These are phyloP conservation scores for Hyphopichia burtonii DNA, from an alignment of 1,139 yeast species.

Conservation along the genomic window DNA sequence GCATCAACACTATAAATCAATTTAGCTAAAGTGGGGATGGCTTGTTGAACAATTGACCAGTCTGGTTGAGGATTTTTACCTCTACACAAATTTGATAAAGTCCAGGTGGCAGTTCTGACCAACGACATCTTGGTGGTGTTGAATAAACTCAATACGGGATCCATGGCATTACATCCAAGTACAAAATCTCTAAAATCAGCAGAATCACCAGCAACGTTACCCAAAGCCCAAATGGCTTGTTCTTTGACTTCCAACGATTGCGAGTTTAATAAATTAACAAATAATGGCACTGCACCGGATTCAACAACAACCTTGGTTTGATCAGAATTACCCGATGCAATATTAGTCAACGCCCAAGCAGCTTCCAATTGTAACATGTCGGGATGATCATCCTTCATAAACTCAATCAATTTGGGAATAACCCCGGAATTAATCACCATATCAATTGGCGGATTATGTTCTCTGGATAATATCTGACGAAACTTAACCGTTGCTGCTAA, in stretches of 20 bases:
- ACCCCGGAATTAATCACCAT: conserved; percentile 91
- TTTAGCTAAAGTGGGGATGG: conserved; percentile 90
- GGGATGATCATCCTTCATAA: conserved; percentile 75
- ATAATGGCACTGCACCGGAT: conserved; percentile 89
- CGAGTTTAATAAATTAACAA: conserved; percentile 78
- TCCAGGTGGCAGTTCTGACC: conserved; percentile 97
- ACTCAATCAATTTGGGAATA: conserved; percentile 84
- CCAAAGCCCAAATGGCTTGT: conserved; percentile 99
- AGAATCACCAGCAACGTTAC: conserved; percentile 98
- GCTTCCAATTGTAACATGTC: conserved; percentile 94
- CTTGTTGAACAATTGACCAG: conserved; percentile 83
- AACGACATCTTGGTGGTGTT: conserved; percentile 80
- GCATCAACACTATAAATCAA: conserved; percentile 86
- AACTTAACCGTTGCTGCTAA: conserved; percentile 88
- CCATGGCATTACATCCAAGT: conserved; percentile 81
- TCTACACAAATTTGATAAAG: conserved; percentile 91
- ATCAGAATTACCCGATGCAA: conserved; percentile 91
- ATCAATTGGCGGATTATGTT: conserved; percentile 96
- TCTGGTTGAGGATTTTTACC: conserved; percentile 97
- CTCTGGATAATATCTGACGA: conserved; percentile 90
- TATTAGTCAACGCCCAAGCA: conserved; percentile 98
- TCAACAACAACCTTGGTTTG: conserved; percentile 91
- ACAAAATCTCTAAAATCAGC: conserved; percentile 87
- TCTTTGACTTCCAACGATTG: conserved; percentile 90
- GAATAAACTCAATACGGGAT: conserved; percentile 78